A percentile compares a stretch with the other conserved stretches of the same genome.
phyloP scores from a whole-genome alignment of 2,329 filamentous ascomycete species.

The Alternaria tenuissima region DNA sequence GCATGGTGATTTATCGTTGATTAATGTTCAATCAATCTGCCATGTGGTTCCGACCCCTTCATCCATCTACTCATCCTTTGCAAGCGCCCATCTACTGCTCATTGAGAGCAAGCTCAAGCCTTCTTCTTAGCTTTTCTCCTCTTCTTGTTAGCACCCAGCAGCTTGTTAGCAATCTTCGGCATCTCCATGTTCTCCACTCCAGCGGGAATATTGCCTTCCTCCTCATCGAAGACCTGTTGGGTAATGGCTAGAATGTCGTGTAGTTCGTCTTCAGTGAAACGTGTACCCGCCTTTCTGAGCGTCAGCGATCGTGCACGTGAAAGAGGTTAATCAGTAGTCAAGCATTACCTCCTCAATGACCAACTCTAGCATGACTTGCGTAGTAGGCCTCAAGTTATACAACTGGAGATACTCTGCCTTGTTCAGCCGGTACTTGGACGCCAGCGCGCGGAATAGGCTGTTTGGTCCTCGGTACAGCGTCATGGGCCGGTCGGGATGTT shows the following conservation, averaged over 20 bases:
- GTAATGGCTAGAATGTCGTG: conserved; percentile 41
- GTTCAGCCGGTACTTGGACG: conserved; percentile 43
- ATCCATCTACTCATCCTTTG: background rate
- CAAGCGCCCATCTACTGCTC: background rate
- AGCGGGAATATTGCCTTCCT: conserved; percentile 36
- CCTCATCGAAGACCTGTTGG: conserved; percentile 41
- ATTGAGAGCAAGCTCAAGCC: background rate
- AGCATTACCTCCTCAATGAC: conserved; percentile 46
- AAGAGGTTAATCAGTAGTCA: background rate
- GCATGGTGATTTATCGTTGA: background rate
- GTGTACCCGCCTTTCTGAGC: conserved; percentile 28
- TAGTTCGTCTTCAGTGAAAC: conserved; percentile 43
- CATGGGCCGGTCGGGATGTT: conserved; percentile 38
- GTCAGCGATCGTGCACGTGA: background rate
- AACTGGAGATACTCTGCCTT: conserved; percentile 52
- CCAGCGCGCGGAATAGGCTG: conserved; percentile 41
- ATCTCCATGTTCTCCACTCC: conserved; percentile 40
- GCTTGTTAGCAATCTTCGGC: conserved; percentile 40
- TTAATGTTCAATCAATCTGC: background rate
- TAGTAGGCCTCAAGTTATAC: conserved; percentile 45
- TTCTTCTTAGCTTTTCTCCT: conserved; percentile 28
- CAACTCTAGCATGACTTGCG: conserved; percentile 43
- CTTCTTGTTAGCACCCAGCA: conserved; percentile 40
- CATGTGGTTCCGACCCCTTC: background rate
- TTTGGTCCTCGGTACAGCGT: conserved; percentile 47